phyloP scores from a whole-genome alignment of 2,329 filamentous ascomycete species.

The Dryadomyces quercus-mongolicae region DNA sequence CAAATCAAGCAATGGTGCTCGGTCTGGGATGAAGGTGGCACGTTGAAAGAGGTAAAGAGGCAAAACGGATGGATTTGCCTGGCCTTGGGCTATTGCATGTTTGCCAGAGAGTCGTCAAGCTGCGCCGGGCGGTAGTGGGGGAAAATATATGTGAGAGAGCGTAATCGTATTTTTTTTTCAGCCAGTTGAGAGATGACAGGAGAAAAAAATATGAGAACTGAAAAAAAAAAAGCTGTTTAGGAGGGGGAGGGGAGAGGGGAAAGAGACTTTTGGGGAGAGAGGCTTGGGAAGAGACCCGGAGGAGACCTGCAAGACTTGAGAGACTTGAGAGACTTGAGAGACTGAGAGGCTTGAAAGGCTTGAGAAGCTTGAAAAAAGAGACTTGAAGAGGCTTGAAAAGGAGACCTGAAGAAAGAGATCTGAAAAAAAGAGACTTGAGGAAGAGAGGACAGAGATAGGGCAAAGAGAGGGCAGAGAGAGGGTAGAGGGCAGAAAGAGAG shows the following conservation, averaged over 20 bases:
- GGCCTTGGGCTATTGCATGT: constrained; percentile 1
- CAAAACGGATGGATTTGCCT: not conserved
- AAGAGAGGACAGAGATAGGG: not conserved
- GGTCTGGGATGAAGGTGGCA: not conserved
- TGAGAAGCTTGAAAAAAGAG: not conserved
- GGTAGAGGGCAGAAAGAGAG: not conserved
- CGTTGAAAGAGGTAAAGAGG: not conserved
- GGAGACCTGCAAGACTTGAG: not conserved
- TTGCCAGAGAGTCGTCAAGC: not conserved
- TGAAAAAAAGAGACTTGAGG: not conserved
- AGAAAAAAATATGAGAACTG: not conserved
- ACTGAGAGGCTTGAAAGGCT: not conserved
- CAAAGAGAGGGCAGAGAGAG: not conserved
- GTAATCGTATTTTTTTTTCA: not conserved
- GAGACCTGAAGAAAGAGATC: not conserved
- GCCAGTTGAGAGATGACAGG: not conserved
- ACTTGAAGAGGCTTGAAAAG: not conserved
- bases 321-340: not conserved
- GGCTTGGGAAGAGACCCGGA: not conserved
- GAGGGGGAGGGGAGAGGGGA: not conserved
- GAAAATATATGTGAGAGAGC: not conserved
- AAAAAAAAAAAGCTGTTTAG: not conserved
- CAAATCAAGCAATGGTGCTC: not conserved
- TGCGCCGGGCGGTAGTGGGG: not conserved
- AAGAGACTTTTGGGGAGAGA: too few species aligned